Evolutionary conservation across 2,329 filamentous ascomycete genomes (phyloP), one percentile per base, ranked within the genome.

Genomic region (Apiospora saccharicola): DNA sequence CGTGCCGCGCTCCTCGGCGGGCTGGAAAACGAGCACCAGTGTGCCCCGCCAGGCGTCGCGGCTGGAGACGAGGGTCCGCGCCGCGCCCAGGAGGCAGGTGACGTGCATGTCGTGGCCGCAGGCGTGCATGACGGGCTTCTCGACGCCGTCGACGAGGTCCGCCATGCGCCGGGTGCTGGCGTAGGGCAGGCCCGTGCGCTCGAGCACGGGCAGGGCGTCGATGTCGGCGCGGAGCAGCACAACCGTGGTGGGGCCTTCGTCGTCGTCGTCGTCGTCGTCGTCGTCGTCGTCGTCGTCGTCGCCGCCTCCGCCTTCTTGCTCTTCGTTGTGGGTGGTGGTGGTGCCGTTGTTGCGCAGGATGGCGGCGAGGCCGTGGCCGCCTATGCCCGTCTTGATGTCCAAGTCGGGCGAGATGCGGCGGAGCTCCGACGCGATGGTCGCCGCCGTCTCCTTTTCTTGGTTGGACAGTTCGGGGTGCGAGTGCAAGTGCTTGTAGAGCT

Each of bases 61-160:
- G 0, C 53, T 19, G 30, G 79, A 79, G 0, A 84, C 79, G 0
- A 94, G 81, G 0, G 86, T 81, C 26, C 86, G 83, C 0, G 89
- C 85, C 0, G 88, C 86, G 0, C 86, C 91, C 1, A 93, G 82
- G 4, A 92, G 82, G 44, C 83, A 82, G 0, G 89, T 85, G 37
- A 92, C 88, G 77, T 93, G 90, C 82, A 91, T 89, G 75, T 92
- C 90, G 53, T 93, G 91, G 0, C 91, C 91, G 78, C 90, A 93
- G 30, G 90, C 90, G 79, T 93, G 91, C 90, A 93, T 92, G 0
- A 91, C 87, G 0, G 88, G 87, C 70, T 86, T 86, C 71, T 84
- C 81, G 0, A 82, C 78, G 0, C 88, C 88, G 12, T 87, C 83
- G 2, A 78, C 72, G 53, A 61, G 30, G 74, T 87, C 85, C 44